phyloP scores from a whole-genome alignment of 345 rosid species.

The Dimocarpus longan region DNA sequence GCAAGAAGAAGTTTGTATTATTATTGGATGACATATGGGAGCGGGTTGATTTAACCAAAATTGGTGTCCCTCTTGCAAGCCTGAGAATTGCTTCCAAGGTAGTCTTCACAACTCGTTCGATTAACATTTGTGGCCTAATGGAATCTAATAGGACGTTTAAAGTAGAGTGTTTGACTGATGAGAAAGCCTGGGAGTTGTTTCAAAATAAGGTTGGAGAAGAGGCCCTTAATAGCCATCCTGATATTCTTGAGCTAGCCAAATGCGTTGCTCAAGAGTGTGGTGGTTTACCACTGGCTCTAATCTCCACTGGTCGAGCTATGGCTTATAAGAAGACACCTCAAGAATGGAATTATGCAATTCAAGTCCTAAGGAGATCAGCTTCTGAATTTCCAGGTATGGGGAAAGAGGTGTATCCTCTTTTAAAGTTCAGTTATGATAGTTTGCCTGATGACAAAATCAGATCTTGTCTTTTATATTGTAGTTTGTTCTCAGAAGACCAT shows the following conservation, averaged over 20 bases:
- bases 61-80: constrained; percentile 3
- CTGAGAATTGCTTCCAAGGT: background rate
- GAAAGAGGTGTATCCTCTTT: background rate
- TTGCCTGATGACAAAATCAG: background rate
- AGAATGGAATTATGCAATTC: constrained; percentile 4
- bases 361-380: background rate
- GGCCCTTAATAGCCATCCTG: background rate
- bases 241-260: background rate
- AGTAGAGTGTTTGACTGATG: background rate
- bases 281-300: constrained; percentile 9
- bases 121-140: background rate
- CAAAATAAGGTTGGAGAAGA: background rate
- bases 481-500: background rate
- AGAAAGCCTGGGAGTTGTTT: constrained; percentile 6
- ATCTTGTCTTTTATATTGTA: constrained; percentile 11
- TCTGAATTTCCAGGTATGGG: constrained; percentile 7
- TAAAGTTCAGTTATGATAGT: constrained; percentile 13
- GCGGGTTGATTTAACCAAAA: background rate
- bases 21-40: constrained; percentile 16
- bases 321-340: background rate
- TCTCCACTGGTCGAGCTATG: constrained; percentile 10
- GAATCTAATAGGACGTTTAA: background rate
- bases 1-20: background rate
- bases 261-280: background rate
- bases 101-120: constrained; percentile 2